phyloP scores from a whole-genome alignment of 1,139 yeast species.

The Saccharomyces uvarum region DNA sequence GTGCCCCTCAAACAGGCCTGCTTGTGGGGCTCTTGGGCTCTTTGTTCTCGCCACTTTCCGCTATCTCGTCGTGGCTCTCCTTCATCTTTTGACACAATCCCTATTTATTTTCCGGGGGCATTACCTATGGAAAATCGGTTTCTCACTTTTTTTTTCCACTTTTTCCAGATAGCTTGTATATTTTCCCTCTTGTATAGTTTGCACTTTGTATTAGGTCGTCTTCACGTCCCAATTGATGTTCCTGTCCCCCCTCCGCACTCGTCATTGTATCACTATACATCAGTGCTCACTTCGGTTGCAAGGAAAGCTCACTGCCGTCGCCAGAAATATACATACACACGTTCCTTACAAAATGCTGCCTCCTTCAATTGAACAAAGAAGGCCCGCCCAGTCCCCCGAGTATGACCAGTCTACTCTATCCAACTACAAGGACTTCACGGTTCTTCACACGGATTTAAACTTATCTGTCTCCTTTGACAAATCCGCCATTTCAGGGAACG shows the following conservation, averaged over 20 bases:
- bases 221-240: not conserved
- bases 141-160: not conserved
- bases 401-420: constrained; percentile 70
- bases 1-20: not conserved
- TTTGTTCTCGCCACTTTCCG: not conserved
- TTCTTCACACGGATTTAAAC: constrained; percentile 45
- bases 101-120: not conserved
- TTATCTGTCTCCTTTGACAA: constrained; percentile 51
- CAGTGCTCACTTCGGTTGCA: not conserved
- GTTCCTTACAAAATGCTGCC: constrained; percentile 11
- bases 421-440: constrained; percentile 49
- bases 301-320: not conserved
- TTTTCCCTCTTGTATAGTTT: not conserved
- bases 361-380: constrained; percentile 20
- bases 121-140: not conserved
- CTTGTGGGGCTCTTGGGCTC: not conserved
- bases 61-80: not conserved
- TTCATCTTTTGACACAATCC: not conserved
- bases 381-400: constrained; percentile 48
- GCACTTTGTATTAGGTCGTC: not conserved
- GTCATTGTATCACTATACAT: not conserved
- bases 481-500: constrained; percentile 48
- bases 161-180: not conserved
- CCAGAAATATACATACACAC: not conserved
- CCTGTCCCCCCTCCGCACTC: not conserved